Percentiles rank a stretch among this genome's conserved stretches.
Conservation (phyloP, 148 eudicot species). For the Rhododendron molle region DNA sequence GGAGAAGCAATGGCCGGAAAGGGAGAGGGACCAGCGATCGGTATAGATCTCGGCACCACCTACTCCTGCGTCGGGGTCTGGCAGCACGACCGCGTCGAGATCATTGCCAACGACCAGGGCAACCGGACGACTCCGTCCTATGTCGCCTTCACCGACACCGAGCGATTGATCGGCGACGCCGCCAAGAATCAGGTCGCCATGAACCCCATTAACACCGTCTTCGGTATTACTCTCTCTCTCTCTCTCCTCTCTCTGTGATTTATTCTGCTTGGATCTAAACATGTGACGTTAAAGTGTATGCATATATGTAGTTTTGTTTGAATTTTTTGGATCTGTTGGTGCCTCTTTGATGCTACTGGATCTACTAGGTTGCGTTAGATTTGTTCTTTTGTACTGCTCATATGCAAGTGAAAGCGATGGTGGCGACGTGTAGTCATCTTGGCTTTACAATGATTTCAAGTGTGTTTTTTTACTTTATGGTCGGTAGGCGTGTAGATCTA, state of each 20-base stretch:
- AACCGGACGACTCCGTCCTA: conserved; percentile 41
- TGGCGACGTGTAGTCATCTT: neutral
- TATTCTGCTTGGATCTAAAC: too few species aligned
- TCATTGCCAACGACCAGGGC: conserved; percentile 45
- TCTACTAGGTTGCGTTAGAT: neutral
- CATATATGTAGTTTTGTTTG: too few species aligned
- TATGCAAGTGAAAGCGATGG: neutral
- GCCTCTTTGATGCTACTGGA: too few species aligned
- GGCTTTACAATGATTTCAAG: neutral
- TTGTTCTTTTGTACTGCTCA: neutral
- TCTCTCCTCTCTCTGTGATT: neutral
- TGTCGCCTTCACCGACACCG: conserved; percentile 35
- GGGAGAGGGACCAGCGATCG: conserved; percentile 34
- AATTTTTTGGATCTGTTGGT: too few species aligned
- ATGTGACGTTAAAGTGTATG: too few species aligned
- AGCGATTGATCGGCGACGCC: conserved; percentile 20
- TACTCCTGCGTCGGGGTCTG: conserved; percentile 44
- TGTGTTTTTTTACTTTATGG: neutral
- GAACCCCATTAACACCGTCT: conserved; percentile 42
- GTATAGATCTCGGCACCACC: conserved; percentile 41
- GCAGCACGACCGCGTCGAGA: conserved; percentile 41
- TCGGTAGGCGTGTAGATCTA: neutral
- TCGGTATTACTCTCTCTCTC: conserved; percentile 21
- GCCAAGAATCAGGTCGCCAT: conserved; percentile 34
- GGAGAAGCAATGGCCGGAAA: neutral